A percentile compares a stretch with the other conserved stretches of the same genome.
Conservation (phyloP, 257 asterid species). For the Rehmannia glutinosa region DNA sequence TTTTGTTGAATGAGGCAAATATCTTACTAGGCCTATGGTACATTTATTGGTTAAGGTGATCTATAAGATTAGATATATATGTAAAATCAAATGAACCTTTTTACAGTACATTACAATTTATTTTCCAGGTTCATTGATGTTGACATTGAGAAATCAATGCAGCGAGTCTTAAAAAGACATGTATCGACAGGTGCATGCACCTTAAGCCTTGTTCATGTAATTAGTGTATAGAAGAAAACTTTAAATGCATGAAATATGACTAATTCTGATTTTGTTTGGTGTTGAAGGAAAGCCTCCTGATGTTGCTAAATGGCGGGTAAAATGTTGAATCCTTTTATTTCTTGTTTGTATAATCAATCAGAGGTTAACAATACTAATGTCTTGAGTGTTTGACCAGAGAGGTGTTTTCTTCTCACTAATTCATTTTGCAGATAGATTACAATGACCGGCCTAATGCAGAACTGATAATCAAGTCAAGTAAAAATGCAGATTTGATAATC, state of each 20-base stretch:
- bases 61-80: neutral
- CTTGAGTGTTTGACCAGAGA: constrained; percentile 1
- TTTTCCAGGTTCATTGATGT: constrained; percentile 73
- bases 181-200: constrained; percentile 64
- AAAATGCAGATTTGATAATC: constrained; percentile 70
- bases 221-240: neutral
- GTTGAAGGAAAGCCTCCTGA: constrained; percentile 67
- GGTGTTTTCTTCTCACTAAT: constrained; percentile 12
- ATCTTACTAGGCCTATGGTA: too few species aligned
- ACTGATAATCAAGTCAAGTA: constrained; percentile 68
- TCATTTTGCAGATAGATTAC: constrained; percentile 59
- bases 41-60: neutral
- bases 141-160: constrained; percentile 80
- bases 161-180: constrained; percentile 78
- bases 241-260: neutral
- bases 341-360: neutral
- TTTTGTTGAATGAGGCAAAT: neutral
- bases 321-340: constrained; percentile 2
- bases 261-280: constrained; percentile 19
- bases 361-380: neutral
- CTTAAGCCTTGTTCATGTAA: neutral
- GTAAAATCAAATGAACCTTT: too few species aligned
- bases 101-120: neutral
- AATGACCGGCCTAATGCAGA: constrained; percentile 93
- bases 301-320: constrained; percentile 92